Evolutionary conservation across 495 filamentous ascomycete species (phyloP).

Genomic region (Lophiostoma macrostomum): DNA sequence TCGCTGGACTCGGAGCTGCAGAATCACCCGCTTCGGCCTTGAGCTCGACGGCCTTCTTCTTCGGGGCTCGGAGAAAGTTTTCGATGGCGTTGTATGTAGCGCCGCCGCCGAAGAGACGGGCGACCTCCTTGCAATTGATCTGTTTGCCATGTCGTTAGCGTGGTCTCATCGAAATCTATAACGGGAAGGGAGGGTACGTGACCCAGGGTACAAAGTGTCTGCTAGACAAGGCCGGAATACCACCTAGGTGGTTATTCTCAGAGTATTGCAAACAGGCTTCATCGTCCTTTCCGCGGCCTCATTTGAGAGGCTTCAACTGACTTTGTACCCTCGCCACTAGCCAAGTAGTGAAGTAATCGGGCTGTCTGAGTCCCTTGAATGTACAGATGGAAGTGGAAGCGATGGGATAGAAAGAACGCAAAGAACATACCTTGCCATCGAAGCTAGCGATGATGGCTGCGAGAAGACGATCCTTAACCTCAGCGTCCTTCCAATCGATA

Average conservation of each 20-base stretch:
- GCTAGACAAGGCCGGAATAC: no score
- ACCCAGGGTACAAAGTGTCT: no score
- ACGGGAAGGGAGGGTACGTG: neutral
- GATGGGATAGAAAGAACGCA: neutral
- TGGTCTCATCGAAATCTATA: neutral
- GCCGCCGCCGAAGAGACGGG: conserved; percentile 22
- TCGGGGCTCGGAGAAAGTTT: conserved; percentile 9
- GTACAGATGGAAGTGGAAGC: neutral
- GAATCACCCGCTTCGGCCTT: neutral
- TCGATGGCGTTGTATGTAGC: conserved; percentile 32
- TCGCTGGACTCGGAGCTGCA: neutral
- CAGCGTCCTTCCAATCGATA: conserved; percentile 25
- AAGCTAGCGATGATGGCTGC: conserved; percentile 23
- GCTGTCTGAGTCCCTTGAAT: neutral
- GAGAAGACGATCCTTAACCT: conserved; percentile 19
- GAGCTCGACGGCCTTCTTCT: conserved; percentile 19
- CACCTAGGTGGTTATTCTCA: no score
- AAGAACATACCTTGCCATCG: conserved; percentile 12
- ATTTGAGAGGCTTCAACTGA: no score
- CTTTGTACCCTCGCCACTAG: no score
- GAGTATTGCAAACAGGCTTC: no score
- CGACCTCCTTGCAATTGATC: conserved; percentile 28
- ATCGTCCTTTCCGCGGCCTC: no score
- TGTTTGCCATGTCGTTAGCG: neutral
- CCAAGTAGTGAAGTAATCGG: no score